Evolutionary conservation across 257 asterid species (phyloP).

Genomic region (Petrea volubilis): DNA sequence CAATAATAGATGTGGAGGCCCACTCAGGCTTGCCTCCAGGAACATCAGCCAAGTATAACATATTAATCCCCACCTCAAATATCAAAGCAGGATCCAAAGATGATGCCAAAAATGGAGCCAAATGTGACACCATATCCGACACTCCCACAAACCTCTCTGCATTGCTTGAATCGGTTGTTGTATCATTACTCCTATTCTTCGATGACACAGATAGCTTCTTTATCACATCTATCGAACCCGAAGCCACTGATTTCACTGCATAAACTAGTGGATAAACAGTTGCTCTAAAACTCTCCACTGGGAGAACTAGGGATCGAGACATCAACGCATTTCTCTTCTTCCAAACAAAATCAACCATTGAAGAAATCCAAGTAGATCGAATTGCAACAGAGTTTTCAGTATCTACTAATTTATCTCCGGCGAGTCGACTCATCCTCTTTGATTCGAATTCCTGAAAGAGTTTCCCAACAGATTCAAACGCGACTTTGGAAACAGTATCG

Average conservation of each 20-base stretch:
- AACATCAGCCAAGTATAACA: conserved; percentile 95
- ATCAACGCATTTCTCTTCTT: conserved; percentile 70
- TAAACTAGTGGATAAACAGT: conserved; percentile 80
- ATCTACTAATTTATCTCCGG: conserved; percentile 91
- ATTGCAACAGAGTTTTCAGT: conserved; percentile 92
- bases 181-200: conserved; percentile 36
- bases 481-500: conserved; percentile 82
- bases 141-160: conserved; percentile 89
- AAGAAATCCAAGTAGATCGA: conserved; percentile 84
- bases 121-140: conserved; percentile 86
- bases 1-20: conserved; percentile 91
- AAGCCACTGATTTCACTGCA: conserved; percentile 85
- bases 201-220: conserved; percentile 77
- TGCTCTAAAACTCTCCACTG: conserved; percentile 86
- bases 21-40: conserved; percentile 99
- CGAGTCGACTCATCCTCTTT: conserved; percentile 90
- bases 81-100: conserved; percentile 91
- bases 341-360: conserved; percentile 91
- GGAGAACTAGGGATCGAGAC: conserved; percentile 77
- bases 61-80: conserved; percentile 92
- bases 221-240: conserved; percentile 83
- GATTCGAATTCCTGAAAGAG: conserved; percentile 92
- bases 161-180: conserved; percentile 39
- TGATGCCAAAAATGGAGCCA: conserved; percentile 88
- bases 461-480: conserved; percentile 84